Evolutionary conservation across 108 stramenopile genomes (phyloP), one percentile per base, ranked within the genome.

Genomic region (Skeletonema costatum): DNA sequence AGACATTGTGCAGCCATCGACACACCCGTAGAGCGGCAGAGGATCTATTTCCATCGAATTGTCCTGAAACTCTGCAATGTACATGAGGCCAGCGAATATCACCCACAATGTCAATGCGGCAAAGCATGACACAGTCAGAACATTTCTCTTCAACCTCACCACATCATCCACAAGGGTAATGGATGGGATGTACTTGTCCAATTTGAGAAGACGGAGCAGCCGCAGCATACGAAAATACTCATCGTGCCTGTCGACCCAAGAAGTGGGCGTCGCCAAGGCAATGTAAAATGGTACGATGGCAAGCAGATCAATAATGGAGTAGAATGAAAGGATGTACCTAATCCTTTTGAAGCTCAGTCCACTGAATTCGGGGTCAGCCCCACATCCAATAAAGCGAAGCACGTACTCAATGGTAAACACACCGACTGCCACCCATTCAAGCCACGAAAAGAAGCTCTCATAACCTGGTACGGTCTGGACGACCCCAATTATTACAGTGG

Each of bases 341-440:
- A 96, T 25, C 11, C 96, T 87, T 17, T 82, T 69, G 39, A 19
- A 69, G 29, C 64, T 71, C 25, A 5, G 29, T 12, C 35, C 72
- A 16, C 84, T 77, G 87, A 89, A 92, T 21, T 82, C 80, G 19
- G 91, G 90, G 71, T 94, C 91, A 7, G 91, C 91, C 7, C 86
- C 89, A 29, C 74, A 87, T 8, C 91, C 91, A 64, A 94, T 71
- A 39, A 96, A 70, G 1, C 97, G 87, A 17, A 95, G 61, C 3
- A 95, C 12, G 68, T 97, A 97, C 64, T 97, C 97, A 29, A 93
- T 30, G 9, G 97, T 97, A 80, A 97, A 97, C n/a, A 94, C 82
- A 29, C 87, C 50, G 4, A 97, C 95, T 3, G 94, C 92, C 3
- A 91, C 32, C 68, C 78, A 60, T 71, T 97, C 97, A 11, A 96